Conservation (phyloP, 768 basidiomycete species). For the Mycena belliarum region DNA sequence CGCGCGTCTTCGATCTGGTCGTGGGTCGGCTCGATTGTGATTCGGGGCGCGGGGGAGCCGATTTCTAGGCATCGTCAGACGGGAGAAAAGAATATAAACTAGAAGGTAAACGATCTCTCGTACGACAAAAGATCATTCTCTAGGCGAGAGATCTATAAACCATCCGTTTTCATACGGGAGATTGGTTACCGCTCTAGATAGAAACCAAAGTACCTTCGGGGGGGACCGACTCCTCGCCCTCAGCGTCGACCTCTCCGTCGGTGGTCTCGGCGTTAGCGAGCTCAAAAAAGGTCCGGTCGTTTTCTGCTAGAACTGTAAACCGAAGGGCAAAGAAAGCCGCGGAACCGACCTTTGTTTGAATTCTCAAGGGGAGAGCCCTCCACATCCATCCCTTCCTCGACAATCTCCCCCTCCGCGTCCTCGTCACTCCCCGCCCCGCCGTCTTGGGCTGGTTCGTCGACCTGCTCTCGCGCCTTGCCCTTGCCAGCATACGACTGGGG, state of each 20-base stretch:
- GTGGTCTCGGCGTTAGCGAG: conserved; percentile 14
- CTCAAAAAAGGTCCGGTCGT: conserved; percentile 6
- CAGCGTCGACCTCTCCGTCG: background rate
- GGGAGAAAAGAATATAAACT: too few relatives aligned
- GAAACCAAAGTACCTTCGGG: background rate
- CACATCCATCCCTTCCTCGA: background rate
- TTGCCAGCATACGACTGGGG: conserved; percentile 3
- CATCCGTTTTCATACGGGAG: too few relatives aligned
- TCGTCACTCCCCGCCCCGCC: conserved; percentile 10
- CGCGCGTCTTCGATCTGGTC: conserved; percentile 22
- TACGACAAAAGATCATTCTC: too few relatives aligned
- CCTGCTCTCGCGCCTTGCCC: background rate
- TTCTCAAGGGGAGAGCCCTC: conserved; percentile 13
- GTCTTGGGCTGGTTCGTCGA: background rate
- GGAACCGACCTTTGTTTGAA: conserved; percentile 11
- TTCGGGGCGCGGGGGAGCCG: conserved; percentile 17
- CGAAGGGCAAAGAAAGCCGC: background rate
- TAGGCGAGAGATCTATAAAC: too few relatives aligned
- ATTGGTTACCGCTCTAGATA: too few relatives aligned
- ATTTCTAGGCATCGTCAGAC: too few relatives aligned
- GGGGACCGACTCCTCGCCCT: background rate
- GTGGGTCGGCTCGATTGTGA: conserved; percentile 15
- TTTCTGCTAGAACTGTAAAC: conserved; percentile 4
- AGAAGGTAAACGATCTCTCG: too few relatives aligned
- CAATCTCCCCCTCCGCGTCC: conserved; percentile 15